phyloP scores from a whole-genome alignment of 2,329 filamentous ascomycete genomes.

The Fusarium cyanostomum region DNA sequence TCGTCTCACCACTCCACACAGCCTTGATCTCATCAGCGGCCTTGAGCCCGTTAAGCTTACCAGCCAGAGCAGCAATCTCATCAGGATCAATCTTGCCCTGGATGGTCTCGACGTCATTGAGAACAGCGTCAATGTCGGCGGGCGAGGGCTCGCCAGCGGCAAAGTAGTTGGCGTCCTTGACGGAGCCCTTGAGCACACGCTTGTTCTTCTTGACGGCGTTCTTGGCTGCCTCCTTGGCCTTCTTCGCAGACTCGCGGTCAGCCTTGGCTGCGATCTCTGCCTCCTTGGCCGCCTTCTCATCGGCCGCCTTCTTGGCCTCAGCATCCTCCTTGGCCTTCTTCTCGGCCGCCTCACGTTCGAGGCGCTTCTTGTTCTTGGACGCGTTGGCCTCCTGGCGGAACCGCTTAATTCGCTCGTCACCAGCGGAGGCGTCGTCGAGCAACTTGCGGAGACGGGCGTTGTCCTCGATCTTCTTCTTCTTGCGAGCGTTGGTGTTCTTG shows the following conservation, averaged over 20 bases:
- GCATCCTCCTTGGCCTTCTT: conserved; percentile 89
- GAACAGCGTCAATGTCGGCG: conserved; percentile 80
- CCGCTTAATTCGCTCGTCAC: conserved; percentile 95
- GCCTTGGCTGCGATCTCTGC: conserved; percentile 88
- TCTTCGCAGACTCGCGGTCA: conserved; percentile 85
- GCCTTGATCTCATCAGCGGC: conserved; percentile 85
- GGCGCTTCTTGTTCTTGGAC: conserved; percentile 93
- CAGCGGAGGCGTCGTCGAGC: conserved; percentile 84
- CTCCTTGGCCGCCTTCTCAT: conserved; percentile 80
- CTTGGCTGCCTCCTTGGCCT: conserved; percentile 98
- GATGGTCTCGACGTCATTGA: conserved; percentile 86
- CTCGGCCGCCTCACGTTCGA: conserved; percentile 91
- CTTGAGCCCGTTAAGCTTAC: conserved; percentile 81
- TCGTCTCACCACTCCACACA: conserved; percentile 81
- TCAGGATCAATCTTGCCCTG: conserved; percentile 90
- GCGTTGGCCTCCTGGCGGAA: conserved; percentile 94
- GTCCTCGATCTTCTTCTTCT: conserved; percentile 99
- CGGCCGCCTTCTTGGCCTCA: conserved; percentile 82
- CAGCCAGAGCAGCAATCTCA: conserved; percentile 85
- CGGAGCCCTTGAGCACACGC: conserved; percentile 90
- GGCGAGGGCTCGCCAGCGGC: conserved; percentile 77
- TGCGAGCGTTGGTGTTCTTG: conserved; percentile 97
- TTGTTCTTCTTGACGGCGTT: conserved; percentile 99
- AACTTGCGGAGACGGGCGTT: conserved; percentile 88
- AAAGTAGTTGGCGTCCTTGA: conserved; percentile 99